Base-by-base conservation (phyloP, 345 rosid genomes). In the sweet orange (Citrus sinensis) region DNA sequence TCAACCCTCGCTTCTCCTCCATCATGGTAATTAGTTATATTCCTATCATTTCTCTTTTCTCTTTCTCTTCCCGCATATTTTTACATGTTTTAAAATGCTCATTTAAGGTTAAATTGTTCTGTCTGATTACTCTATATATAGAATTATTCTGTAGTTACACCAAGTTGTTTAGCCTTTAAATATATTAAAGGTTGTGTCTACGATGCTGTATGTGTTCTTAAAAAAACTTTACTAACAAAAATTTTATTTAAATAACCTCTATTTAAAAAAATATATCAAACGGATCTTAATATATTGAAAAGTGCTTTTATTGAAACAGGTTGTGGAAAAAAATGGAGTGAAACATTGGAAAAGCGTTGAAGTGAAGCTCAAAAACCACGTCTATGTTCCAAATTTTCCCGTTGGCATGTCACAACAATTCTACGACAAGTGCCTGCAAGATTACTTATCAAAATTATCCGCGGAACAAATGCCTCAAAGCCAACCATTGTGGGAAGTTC, bases 1-100 rank as follows among this genome's bases (percentile, higher is more conserved):
- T 88, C 80, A 84, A 74, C 46, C 83, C 85, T 5, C 90, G 89
- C 55, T 88, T 88, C 85, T 86, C 89, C 61, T 84, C 89, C n/a
- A 51, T 88, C 61, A 84, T 88, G 91, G 91, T 86, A 79, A n/a
- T 3, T 11, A 24, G 1, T 13, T 9, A 24, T 27, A 11, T 25
- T 27, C 13, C 2, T 25, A 24, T 60, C 4, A 40, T 40, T 40
- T 0, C 46, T 9, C 46, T 0, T 40, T 9, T 40, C 46, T 40
- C 46, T 40, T 40, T 40, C 46, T 40, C 10, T 25, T 9, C 0
- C 5, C 1, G 46, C 4, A 32, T 30, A 4, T 59, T 11, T 60
- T 2, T 49, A 13, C 54, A 49, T 4, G 9, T 19, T 56, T 20
- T 56, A 56, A 56, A 56, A 22, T 56, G 7, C 61, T 1, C 9